Base-by-base conservation (phyloP, 75 land plant species). In the Adiantum capillusveneris region DNA sequence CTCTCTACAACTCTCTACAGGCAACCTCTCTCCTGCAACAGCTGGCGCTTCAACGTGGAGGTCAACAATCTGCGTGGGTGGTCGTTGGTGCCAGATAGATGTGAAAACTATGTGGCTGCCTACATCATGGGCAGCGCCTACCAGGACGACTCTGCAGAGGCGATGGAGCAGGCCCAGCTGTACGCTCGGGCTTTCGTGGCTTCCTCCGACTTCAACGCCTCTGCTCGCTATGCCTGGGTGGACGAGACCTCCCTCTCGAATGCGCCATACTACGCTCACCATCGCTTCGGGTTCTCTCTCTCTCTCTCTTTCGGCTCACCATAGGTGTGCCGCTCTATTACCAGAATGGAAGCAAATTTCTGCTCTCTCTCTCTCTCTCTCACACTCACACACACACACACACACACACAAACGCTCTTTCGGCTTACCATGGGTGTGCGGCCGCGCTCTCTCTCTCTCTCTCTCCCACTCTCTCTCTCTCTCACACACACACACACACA, bases 161-260 rank as follows among this genome's bases (percentile, higher is more conserved):
- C 69, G 20, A 74, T 65, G n/a, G 49, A 30, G 34, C 60, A 61
- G 16, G 44, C 82, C 14, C 6, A 62, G 19, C 62, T 60, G 9
- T 84, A 72, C 48, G 75, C 77, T 3, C 9, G 31, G 11, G n/a
- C 37, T 41, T 44, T 71, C 16, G 17, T 55, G 30, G 0, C 73
- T 42, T 41, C 43, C 25, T 72, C 67, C 25, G 73, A n/a, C n/a
- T n/a, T n/a, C n/a, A n/a, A 69, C 37, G 74, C 56, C 69, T 42
- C 26, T 44, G 26, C 51, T 6, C 5, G 5, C 20, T 6, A 86
- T 25, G 70, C 57, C 5, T 83, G 92, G 83, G 64, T 86, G 1
- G 91, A 89, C 52, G 95, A 89, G 63, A 89, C 91, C 0, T 26
- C 66, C 3, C 90, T 88, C 44, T 83, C 91, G 0, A 89, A 80